Base-by-base conservation (phyloP, 106 monocot genomes). In the Acorus gramineus region DNA sequence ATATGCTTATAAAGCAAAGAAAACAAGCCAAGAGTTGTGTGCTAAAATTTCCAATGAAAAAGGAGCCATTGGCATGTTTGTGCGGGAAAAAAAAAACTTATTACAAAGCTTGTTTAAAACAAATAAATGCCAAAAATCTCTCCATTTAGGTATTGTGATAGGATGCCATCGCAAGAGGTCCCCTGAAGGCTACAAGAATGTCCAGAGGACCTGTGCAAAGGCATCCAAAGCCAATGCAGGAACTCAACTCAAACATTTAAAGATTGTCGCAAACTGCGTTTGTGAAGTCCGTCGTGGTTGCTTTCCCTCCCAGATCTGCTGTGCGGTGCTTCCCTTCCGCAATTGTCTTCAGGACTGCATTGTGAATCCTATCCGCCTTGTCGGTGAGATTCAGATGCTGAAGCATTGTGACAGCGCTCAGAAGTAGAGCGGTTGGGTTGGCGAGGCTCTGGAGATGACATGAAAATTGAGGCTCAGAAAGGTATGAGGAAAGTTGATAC, bases 401-500 rank as follows among this genome's bases (percentile, higher is more conserved):
- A 58, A 93, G 52, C 93, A 93, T 93, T 66, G 73, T 73, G 11
- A 93, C 93, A 59, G 79, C 55, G 71, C 93, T 93, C 42, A 94
- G 71, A 7, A 89, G 63, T 10, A 89, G 72, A 28, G 93, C 89
- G 2, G 89, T 94, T 11, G 93, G 93, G 62, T 93, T 93, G 49
- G 93, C 93, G 47, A 93, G 85, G 60, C 81, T 86, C 93, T 93
- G 77, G 4, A 74, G 73, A 14, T 11, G 61, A n/a, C 4, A 60
- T 66, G 6, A 46, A 11, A 68, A 5, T 14, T 12, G 11, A 3
- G 8, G 4, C 46, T 5, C 2, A 50, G 52, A 11, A 5, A 43
- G 5, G 10, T 6, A 44, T 8, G 4, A 45, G 42, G 5, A 1
- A 8, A 42, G 3, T 7, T 8, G 6, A 48, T 8, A 55, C 45